phyloP scores from a whole-genome alignment of 2,329 filamentous ascomycete species.

The Penicillium hesseltinei region DNA sequence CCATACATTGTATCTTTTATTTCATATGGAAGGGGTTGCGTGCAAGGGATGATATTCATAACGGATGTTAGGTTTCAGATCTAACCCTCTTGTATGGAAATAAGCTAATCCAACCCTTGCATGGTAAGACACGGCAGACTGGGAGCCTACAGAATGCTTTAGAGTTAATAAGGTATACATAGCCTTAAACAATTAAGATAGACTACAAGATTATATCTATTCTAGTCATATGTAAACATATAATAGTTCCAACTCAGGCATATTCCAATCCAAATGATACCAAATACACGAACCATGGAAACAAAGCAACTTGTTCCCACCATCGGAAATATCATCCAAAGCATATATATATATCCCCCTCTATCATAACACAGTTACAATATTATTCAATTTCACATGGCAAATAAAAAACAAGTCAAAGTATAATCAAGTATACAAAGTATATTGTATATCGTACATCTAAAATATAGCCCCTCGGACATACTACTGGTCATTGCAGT shows the following conservation, averaged over 20 bases:
- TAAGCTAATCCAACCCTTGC: slow-evolving; percentile 12
- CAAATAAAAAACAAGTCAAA: not conserved
- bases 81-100: not conserved
- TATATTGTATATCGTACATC: not conserved
- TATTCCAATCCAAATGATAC: not conserved
- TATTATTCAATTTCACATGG: not conserved
- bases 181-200: not conserved
- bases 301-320: not conserved
- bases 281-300: not conserved
- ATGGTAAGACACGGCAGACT: slow-evolving; percentile 1
- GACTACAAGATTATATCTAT: not conserved
- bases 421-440: not conserved
- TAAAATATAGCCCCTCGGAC: not conserved
- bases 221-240: not conserved
- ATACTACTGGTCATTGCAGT: not conserved
- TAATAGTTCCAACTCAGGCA: not conserved
- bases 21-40: not conserved
- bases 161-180: not conserved
- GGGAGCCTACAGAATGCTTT: not conserved
- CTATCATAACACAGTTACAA: not conserved
- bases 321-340: not conserved
- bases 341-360: not conserved
- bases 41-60: slow-evolving; percentile 5
- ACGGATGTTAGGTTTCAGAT: slow-evolving; percentile 3
- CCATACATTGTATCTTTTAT: not conserved